These are phyloP conservation scores for Mollisia scopiformis DNA, from an alignment of 2,329 filamentous ascomycete genomes.

Conservation along the genomic window DNA sequence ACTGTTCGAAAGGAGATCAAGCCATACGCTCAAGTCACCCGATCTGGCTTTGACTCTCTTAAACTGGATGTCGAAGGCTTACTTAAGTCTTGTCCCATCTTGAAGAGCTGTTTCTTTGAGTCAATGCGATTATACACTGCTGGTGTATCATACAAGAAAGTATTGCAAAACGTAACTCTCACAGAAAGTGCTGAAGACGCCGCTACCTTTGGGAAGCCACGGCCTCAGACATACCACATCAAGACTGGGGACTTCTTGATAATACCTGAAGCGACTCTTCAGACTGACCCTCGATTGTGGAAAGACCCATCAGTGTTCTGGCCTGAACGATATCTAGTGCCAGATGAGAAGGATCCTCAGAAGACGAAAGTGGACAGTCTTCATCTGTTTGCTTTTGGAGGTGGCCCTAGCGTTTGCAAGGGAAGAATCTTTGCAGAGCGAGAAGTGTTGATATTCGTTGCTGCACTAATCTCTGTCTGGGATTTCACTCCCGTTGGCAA, in stretches of 20 bases:
- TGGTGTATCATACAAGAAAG: constrained; percentile 42
- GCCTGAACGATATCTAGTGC: constrained; percentile 47
- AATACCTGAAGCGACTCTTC: constrained; percentile 45
- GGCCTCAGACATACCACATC: constrained; percentile 40
- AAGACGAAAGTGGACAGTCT: constrained; percentile 39
- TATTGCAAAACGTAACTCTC: constrained; percentile 22
- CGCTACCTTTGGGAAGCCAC: constrained; percentile 21
- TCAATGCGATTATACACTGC: constrained; percentile 47
- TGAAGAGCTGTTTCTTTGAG: constrained; percentile 48
- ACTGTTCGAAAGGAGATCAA: constrained; percentile 47
- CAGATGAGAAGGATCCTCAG: constrained; percentile 24
- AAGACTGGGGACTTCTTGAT: constrained; percentile 42
- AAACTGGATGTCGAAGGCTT: constrained; percentile 40
- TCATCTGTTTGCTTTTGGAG: constrained; percentile 47
- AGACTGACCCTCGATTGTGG: constrained; percentile 42
- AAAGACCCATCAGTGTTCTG: constrained; percentile 42
- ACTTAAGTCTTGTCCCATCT: constrained; percentile 40
- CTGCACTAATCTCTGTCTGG: constrained; percentile 55
- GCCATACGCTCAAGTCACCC: constrained; percentile 41
- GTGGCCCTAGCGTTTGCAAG: constrained; percentile 50
- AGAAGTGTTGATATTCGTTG: constrained; percentile 50
- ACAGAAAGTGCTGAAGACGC: constrained; percentile 37
- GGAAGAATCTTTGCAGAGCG: constrained; percentile 51
- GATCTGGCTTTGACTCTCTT: constrained; percentile 14
- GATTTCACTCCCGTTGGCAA: constrained; percentile 48